Base-by-base conservation (phyloP, 1,139 yeast genomes). In the Diutina neorugosa region DNA sequence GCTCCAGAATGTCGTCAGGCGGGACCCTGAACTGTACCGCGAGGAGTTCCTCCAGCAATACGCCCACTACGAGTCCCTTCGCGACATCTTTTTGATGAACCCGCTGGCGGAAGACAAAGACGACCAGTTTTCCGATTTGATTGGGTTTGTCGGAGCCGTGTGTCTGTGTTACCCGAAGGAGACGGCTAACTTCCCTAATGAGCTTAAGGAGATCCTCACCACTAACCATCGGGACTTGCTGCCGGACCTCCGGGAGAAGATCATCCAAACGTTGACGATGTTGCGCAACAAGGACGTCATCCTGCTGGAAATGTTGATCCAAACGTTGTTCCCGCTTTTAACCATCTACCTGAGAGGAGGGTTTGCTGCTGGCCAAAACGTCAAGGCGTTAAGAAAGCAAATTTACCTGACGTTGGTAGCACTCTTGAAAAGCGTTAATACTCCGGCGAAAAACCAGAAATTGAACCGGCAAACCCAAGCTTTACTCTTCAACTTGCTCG, bases 31-130 rank as follows among this genome's bases (percentile, higher is more conserved):
- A 57, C 89, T 98, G 0, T 94, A 93, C 67, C 81, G 82, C 58
- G 98, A 94, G 67, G 99, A 93, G 68, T 93, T 93, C 67, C 66
- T 84, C 52, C 94, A 90, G 62, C 98, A 94, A 65, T 89, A 84
- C 66, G 80, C 93, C 54, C 98, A 94, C 66, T 93, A 93, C 67
- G 90, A 86, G 65, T 86, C 98, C 1, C 71, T 90, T 55, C 74
- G 96, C 65, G 97, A 91, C 64, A 85, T 94, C 57, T 89, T 88
- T 62, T 71, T 88, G 66, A 71, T 79, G 60, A 82, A 84, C 65
- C 86, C 86, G 5, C 65, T 77, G 2, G 81, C 82, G 52, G 50
- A 25, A 16, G 83, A 84, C 52, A 81, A 83, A 58, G 77, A 77
- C 12, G 75, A 76, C 14, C 94, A 89, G 61, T 88, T 93, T 65